Percentiles rank a stretch among this genome's conserved stretches.
Evolutionary conservation across 345 rosid genomes (phyloP).

Genomic region (Syzygium oleosum): DNA sequence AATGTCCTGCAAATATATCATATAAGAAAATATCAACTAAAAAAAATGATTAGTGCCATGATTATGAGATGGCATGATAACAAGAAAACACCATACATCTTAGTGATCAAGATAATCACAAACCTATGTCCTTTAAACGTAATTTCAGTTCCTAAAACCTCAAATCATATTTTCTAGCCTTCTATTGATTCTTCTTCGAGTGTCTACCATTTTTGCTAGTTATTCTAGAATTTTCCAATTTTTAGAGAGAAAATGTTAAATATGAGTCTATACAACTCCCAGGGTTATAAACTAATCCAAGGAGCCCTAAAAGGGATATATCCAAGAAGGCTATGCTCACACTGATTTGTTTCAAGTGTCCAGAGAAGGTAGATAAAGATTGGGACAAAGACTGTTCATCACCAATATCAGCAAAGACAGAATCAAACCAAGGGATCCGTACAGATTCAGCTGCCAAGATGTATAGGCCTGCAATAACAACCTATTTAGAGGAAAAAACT

Average conservation of each 20-base stretch:
- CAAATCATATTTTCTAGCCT: background rate
- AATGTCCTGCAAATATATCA: constrained; percentile 53
- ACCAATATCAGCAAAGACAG: constrained; percentile 88
- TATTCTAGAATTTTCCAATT: background rate
- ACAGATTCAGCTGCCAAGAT: constrained; percentile 82
- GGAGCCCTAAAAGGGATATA: background rate
- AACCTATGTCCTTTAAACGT: background rate
- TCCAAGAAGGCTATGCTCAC: constrained; percentile 33
- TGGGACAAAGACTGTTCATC: constrained; percentile 90
- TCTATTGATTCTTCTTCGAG: background rate
- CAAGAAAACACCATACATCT: background rate
- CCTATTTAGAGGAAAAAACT: background rate
- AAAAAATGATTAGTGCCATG: background rate
- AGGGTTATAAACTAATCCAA: background rate
- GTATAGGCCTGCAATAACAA: constrained; percentile 55
- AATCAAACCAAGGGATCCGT: constrained; percentile 88
- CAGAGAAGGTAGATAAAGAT: constrained; percentile 91
- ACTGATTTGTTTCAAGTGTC: constrained; percentile 84
- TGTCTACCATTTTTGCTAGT: background rate
- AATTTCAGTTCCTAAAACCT: background rate
- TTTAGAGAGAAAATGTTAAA: background rate
- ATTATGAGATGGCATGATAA: background rate
- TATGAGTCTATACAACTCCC: background rate
- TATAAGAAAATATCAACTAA: background rate
- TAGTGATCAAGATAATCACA: background rate